Base-by-base conservation (phyloP, 768 basidiomycete species). In the Lactarius quietus region DNA sequence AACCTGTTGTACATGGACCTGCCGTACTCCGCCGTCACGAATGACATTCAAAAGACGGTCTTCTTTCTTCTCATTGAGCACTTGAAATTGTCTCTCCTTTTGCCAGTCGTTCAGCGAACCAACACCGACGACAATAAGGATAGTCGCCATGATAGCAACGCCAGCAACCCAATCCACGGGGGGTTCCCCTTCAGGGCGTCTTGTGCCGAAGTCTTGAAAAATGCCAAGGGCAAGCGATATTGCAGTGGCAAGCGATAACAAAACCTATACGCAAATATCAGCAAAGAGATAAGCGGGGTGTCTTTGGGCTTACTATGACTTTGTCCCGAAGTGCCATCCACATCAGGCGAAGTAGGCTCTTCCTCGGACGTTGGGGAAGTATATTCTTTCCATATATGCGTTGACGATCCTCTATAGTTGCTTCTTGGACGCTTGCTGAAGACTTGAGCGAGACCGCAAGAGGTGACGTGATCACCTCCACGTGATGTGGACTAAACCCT, bases 161-260 rank as follows among this genome's bases (percentile, higher is more conserved):
- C 89, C 96, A 78, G 98, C 96, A 0, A 99, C 95, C 96, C 96
- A 98, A 71, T 98, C 95, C 18, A 98, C 93, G n/a, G 87, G 86
- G 2, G 95, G 88, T 51, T 89, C 81, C 41, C 77, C 78, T 1
- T 77, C 68, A 12, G 85, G 80, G 6, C 83, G 83, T 1, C 86
- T 79, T 0, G 82, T 81, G 12, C 95, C 96, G 73, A 98, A 90
- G 73, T 95, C 93, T 74, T 96, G 91, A 76, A 97, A 97, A 35
- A 99, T 78, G 23, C 97, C 97, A 17, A 98, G 85, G 15, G 94
- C 95, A 53, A 99, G 81, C 17, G 97, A 97, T 43, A 98, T 83
- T 43, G 92, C 85, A 3, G 97, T 96, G 55, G 96, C 93, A 72
- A 98, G 85, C 18, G 92, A 93, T 43, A 98, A 83, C 57, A 99